These are phyloP conservation scores for Dactylonectria macrodidyma DNA, from an alignment of 2,329 filamentous ascomycete species.

Conservation along the genomic window DNA sequence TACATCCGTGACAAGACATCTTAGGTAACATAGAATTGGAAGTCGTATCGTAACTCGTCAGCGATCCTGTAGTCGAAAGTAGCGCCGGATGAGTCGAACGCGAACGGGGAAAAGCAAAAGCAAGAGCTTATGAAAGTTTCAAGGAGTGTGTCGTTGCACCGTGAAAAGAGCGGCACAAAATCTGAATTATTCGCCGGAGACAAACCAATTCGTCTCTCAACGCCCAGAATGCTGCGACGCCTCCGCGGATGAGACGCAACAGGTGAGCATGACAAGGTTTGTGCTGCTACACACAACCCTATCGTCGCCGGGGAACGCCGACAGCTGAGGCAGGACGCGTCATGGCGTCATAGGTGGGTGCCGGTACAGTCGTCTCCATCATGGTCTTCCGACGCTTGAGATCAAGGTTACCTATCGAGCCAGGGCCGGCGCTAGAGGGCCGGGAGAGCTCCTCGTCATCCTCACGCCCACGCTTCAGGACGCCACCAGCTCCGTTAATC, in stretches of 20 bases:
- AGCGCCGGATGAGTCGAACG: slow-evolving; percentile 47
- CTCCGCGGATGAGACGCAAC: slow-evolving; percentile 15
- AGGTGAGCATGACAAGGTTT: slow-evolving; percentile 14
- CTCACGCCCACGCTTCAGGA: slow-evolving; percentile 64
- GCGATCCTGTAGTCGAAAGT: slow-evolving; percentile 48
- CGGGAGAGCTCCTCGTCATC: slow-evolving; percentile 75
- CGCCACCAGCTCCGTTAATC: slow-evolving; percentile 72
- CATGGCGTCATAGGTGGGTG: slow-evolving; percentile 65
- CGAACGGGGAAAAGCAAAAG: slow-evolving; percentile 49
- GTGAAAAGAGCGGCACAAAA: slow-evolving; percentile 17
- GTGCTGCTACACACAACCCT: slow-evolving; percentile 36
- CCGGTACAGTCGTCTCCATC: slow-evolving; percentile 70
- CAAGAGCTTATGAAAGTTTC: slow-evolving; percentile 37
- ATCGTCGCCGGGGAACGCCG: slow-evolving; percentile 58
- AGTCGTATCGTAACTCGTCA: slow-evolving; percentile 57
- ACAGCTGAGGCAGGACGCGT: slow-evolving; percentile 64
- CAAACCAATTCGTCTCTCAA: slow-evolving; percentile 19
- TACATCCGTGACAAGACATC: slow-evolving; percentile 56
- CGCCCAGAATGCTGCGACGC: slow-evolving; percentile 24
- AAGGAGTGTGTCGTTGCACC: slow-evolving; percentile 39
- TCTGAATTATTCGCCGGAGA: slow-evolving; percentile 29
- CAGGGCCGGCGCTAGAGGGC: slow-evolving; percentile 67
- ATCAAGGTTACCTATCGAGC: slow-evolving; percentile 65
- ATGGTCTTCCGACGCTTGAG: slow-evolving; percentile 87
- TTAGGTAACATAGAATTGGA: slow-evolving; percentile 53